Conservation (phyloP, 352 stramenopile species). For the Phytophthora constricta region DNA sequence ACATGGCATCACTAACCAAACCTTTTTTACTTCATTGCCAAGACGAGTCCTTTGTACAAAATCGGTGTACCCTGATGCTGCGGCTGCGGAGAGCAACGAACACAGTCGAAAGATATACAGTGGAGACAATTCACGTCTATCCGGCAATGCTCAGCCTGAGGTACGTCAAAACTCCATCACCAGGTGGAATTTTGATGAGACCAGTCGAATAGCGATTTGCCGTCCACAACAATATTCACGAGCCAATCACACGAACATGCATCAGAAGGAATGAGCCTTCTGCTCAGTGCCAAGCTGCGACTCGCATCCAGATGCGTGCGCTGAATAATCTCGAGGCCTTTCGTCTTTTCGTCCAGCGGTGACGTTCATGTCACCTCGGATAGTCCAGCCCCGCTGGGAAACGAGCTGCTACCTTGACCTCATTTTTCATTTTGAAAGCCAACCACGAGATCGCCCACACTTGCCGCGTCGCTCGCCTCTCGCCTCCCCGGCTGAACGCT, state of each 20-base stretch:
- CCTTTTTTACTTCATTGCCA: too few species aligned
- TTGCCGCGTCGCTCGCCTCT: slow-evolving; percentile 27
- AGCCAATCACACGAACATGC: slow-evolving; percentile 18
- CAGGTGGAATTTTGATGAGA: background rate
- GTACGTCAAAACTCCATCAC: background rate
- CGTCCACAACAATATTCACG: slow-evolving; percentile 1
- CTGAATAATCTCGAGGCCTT: slow-evolving; percentile 18
- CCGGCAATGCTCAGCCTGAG: background rate
- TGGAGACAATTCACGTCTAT: too few species aligned
- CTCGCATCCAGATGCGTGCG: slow-evolving; percentile 12
- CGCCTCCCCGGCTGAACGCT: slow-evolving; percentile 37
- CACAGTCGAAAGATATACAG: too few species aligned
- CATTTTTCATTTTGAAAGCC: slow-evolving; percentile 38
- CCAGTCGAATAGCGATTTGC: slow-evolving; percentile 1
- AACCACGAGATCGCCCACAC: slow-evolving; percentile 30
- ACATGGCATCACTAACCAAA: too few species aligned
- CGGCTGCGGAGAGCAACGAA: too few species aligned
- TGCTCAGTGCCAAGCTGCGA: slow-evolving; percentile 23
- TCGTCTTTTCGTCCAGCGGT: too few species aligned
- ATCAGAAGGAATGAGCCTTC: slow-evolving; percentile 19
- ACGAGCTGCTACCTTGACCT: slow-evolving; percentile 7
- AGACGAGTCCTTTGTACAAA: too few species aligned
- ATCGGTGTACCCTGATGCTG: too few species aligned
- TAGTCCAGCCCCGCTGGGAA: background rate
- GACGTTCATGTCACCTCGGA: too few species aligned